Conservation (phyloP, 176 grass and related monocot genomes). For the Rhynchospora breviuscula region DNA sequence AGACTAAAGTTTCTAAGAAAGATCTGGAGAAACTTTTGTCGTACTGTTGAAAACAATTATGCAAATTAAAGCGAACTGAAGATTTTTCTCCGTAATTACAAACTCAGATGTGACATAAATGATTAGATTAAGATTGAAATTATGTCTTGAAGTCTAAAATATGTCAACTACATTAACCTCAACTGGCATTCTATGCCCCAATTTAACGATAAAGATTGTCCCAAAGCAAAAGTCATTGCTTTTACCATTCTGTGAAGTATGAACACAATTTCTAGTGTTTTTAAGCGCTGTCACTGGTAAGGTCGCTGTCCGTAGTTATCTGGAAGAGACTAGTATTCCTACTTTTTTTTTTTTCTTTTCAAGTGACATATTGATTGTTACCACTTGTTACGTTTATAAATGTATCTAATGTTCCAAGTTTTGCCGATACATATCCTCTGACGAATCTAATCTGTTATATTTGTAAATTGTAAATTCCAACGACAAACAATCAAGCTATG, state of each 20-base stretch:
- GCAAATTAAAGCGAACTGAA: neutral
- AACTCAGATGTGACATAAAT: neutral
- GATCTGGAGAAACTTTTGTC: neutral
- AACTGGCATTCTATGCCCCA: neutral
- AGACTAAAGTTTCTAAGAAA: neutral
- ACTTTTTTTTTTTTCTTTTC: neutral
- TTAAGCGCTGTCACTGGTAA: neutral
- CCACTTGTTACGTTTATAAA: conserved; percentile 27
- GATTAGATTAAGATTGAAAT: neutral
- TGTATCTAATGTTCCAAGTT: neutral
- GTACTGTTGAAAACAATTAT: neutral
- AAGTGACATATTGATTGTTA: conserved; percentile 4
- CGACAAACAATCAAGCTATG: neutral
- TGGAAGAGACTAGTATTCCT: neutral
- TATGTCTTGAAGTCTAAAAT: neutral
- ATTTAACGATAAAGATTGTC: neutral
- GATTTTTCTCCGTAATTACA: neutral
- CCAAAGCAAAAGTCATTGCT: neutral
- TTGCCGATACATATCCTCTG: no score
- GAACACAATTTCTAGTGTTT: neutral
- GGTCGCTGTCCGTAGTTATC: neutral
- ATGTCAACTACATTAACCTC: neutral
- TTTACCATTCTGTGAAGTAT: neutral
- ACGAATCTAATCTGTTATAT: no score
- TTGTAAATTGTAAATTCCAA: neutral